Evolutionary conservation across 1,284 basidiomycete genomes (phyloP).

Genomic region (Ceratobasidium papillatum): DNA sequence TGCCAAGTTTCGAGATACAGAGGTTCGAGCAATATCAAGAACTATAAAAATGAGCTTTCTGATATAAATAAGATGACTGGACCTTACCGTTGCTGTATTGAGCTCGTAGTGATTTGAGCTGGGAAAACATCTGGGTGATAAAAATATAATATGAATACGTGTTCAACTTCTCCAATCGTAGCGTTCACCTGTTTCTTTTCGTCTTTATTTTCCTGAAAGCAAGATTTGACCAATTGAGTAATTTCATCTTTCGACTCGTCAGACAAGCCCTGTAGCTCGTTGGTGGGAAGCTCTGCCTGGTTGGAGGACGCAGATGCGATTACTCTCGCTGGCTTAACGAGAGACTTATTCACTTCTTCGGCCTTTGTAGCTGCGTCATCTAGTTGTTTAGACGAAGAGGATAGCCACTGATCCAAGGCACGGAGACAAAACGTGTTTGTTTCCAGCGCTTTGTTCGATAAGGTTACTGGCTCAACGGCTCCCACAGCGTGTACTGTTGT

Average conservation of each 20-base stretch:
- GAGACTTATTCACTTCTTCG: background rate
- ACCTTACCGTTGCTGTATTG: slow-evolving; percentile 11
- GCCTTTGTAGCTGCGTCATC: background rate
- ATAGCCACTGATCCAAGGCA: background rate
- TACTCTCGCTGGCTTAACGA: background rate
- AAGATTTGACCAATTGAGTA: background rate
- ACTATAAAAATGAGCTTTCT: background rate
- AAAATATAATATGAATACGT: background rate
- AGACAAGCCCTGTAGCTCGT: background rate
- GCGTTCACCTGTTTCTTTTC: slow-evolving; percentile 18
- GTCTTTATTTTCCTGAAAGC: background rate
- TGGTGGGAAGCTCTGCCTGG: background rate
- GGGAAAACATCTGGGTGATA: background rate
- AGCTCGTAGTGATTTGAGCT: slow-evolving; percentile 1
- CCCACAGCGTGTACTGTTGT: background rate
- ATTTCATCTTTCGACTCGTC: slow-evolving; percentile 7
- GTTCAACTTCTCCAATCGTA: background rate
- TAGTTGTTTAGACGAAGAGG: background rate
- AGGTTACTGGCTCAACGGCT: background rate
- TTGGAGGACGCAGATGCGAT: background rate
- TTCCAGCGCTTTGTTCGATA: background rate
- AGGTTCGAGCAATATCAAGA: slow-evolving; percentile 19
- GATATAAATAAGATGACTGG: background rate
- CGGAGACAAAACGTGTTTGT: background rate
- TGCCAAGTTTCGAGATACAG: slow-evolving; percentile 4